Evolutionary conservation across 768 basidiomycete genomes (phyloP), one percentile per base, ranked within the genome.

Genomic region (Rhodotorula paludigena): DNA sequence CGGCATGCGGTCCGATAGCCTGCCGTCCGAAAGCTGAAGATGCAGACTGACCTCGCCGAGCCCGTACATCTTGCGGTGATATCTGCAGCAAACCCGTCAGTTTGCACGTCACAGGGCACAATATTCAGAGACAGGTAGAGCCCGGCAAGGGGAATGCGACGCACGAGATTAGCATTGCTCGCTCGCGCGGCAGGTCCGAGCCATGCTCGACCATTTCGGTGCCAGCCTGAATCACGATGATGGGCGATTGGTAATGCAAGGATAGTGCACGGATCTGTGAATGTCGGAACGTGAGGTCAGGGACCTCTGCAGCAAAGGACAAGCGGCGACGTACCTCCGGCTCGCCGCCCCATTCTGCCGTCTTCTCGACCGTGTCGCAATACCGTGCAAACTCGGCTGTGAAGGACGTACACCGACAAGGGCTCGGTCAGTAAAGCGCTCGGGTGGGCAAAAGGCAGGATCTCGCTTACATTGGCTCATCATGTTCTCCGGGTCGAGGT

Each of bases 341-440:
- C 80, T 98, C 92, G 42, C 96, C 94, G 56, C 96, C 96, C 96
- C 96, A 98, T 38, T 86, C 84, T n/a, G 85, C 87, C 32, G 92
- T 93, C 76, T 87, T 83, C 48, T 86, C 85, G 36, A 99, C 86
- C 18, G 83, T 81, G 63, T 80, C 78, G 77, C 92, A 96, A 77
- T 99, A 98, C 74, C 86, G 82, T 51, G 78, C 76, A 30, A 67
- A 75, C 45, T 69, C 72, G 23, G 52, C 74, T 63, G 60, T 32
- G n/a, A 8, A 44, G 2, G 38, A 11, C n/a, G 42, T 18, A 30
- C 38, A 20, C 15, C 15, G n/a, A 25, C 18, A 12, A n/a, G 32
- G 44, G 25, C 12, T 32, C 44, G 33, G 20, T n/a, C n/a, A n/a
- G n/a, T n/a, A n/a, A n/a, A n/a, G n/a, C n/a, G n/a, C n/a, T n/a